These are phyloP conservation scores for Rubroshorea leprosula DNA, from an alignment of 345 rosid species.

Conservation along the genomic window DNA sequence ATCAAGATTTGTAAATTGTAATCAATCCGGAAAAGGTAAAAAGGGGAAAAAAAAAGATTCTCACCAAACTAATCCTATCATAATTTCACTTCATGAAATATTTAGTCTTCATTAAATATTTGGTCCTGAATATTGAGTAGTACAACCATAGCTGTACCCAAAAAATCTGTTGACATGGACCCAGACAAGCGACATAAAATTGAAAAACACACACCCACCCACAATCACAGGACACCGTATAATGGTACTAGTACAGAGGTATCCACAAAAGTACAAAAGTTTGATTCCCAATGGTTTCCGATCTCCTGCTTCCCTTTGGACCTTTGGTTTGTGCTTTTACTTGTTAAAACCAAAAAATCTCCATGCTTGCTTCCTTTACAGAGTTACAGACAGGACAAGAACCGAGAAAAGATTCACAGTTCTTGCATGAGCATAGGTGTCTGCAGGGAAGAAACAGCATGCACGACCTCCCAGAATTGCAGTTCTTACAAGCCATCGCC, in stretches of 20 bases:
- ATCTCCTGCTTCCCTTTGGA: too few relatives aligned
- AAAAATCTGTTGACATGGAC: too few relatives aligned
- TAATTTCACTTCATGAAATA: not conserved
- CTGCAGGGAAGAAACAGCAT: conserved; percentile 55
- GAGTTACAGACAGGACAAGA: conserved; percentile 52
- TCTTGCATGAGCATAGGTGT: conserved; percentile 56
- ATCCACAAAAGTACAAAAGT: not conserved
- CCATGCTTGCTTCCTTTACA: conserved; percentile 48
- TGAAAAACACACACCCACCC: too few relatives aligned
- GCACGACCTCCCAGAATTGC: conserved; percentile 33
- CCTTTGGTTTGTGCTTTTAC: conserved; percentile 6
- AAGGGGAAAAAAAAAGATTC: conserved; percentile 6
- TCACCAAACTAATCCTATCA: not conserved
- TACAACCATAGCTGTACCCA: too few relatives aligned
- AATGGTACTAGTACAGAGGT: conserved; percentile 1
- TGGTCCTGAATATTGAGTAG: too few relatives aligned
- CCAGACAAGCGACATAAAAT: not conserved
- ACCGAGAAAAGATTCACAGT: conserved; percentile 38
- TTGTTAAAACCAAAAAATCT: conserved; percentile 29
- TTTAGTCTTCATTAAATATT: too few relatives aligned
- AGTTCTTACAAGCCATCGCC: conserved; percentile 19
- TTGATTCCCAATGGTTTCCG: not conserved
- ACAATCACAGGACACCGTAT: too few relatives aligned
- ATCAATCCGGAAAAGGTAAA: conserved; percentile 8
- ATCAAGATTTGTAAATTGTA: conserved; percentile 1